phyloP scores from a whole-genome alignment of 306 rosid species.

The Purshia tridentata region DNA sequence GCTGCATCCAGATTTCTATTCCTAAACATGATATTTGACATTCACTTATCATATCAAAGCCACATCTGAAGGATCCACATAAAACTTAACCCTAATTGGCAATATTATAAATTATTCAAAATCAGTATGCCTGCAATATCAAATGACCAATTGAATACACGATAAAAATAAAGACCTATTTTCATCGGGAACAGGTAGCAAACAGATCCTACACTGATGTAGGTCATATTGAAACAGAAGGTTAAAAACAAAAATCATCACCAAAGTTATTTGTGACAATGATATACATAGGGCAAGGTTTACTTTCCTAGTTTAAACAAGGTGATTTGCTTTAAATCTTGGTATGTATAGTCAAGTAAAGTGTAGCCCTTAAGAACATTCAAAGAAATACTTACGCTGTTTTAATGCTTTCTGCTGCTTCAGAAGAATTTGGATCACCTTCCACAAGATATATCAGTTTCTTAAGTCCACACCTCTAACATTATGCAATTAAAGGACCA shows the following conservation, averaged over 20 bases:
- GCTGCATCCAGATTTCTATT: too few relatives aligned
- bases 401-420: conserved; percentile 93
- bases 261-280: neutral
- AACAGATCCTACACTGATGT: neutral
- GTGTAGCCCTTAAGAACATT: neutral
- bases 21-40: neutral
- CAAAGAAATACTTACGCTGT: conserved; percentile 65
- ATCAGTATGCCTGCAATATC: neutral
- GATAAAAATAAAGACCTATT: neutral
- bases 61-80: neutral
- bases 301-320: neutral
- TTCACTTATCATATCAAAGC: neutral
- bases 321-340: neutral
- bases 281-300: neutral
- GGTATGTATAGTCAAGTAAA: neutral
- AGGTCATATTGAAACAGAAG: neutral
- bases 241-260: neutral
- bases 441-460: conserved; percentile 94
- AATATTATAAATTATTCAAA: too few relatives aligned
- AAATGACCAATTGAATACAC: neutral
- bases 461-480: conserved; percentile 87
- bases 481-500: conserved; percentile 29
- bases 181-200: neutral
- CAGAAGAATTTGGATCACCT: conserved; percentile 93
- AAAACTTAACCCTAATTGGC: neutral